Conservation (phyloP, 805 yeast species). For the Yueomyces sinensis region DNA sequence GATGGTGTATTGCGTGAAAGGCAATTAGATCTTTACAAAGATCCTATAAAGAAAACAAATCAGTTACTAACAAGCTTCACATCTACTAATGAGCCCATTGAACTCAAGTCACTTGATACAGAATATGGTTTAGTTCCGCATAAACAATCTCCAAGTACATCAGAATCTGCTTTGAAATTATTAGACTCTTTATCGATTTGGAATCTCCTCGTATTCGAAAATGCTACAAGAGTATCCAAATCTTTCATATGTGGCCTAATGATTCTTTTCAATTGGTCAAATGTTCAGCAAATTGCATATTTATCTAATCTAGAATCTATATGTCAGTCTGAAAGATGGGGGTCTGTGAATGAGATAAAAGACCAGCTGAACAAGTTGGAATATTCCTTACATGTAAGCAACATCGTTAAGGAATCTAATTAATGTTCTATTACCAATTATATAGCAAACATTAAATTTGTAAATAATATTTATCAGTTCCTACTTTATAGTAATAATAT, state of each 20-base stretch:
- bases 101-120: constrained; percentile 56
- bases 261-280: constrained; percentile 36
- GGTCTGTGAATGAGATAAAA: constrained; percentile 76
- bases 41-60: constrained; percentile 59
- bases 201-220: constrained; percentile 81
- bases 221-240: constrained; percentile 75
- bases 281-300: constrained; percentile 51
- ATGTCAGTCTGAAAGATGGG: constrained; percentile 86
- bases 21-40: constrained; percentile 70
- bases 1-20: constrained; percentile 68
- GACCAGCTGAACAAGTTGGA: too few species aligned
- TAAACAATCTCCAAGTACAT: constrained; percentile 47
- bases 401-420: too few species aligned
- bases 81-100: constrained; percentile 22
- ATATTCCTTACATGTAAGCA: too few species aligned
- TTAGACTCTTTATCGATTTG: constrained; percentile 48
- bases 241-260: constrained; percentile 75
- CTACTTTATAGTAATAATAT: too few species aligned
- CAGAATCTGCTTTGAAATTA: constrained; percentile 51
- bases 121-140: constrained; percentile 83
- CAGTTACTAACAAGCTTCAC: constrained; percentile 30
- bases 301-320: constrained; percentile 72
- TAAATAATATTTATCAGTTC: too few species aligned
- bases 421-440: too few species aligned
- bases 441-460: too few species aligned